A percentile compares a stretch with the other conserved stretches of the same genome.
Conservation (phyloP, 1,139 yeast genomes). For the Taphrina confusa region DNA sequence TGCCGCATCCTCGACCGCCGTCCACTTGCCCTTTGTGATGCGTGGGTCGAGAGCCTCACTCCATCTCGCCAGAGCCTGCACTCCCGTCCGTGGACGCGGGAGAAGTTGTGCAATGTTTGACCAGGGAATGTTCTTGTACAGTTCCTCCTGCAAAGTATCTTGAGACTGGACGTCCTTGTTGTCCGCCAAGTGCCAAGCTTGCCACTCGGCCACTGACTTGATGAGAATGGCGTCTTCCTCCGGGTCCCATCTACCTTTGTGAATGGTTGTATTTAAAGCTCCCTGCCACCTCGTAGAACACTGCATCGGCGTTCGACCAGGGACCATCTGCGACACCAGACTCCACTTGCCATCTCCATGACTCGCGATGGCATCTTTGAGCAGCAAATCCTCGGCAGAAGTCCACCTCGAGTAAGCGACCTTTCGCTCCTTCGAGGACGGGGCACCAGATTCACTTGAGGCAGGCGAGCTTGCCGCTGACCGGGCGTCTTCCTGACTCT, state of each 20-base stretch:
- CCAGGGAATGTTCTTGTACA: slow-evolving; percentile 32
- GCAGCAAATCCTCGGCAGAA: slow-evolving; percentile 27
- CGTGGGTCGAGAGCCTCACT: slow-evolving; percentile 84
- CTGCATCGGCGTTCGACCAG: slow-evolving; percentile 37
- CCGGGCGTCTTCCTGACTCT: neutral
- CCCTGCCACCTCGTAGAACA: slow-evolving; percentile 36
- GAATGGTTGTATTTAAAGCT: slow-evolving; percentile 32
- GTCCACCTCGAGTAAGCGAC: slow-evolving; percentile 32
- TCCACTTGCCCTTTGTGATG: slow-evolving; percentile 82
- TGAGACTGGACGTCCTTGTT: slow-evolving; percentile 7
- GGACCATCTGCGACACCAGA: slow-evolving; percentile 31
- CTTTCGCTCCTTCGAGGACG: slow-evolving; percentile 10
- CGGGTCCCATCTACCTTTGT: slow-evolving; percentile 34
- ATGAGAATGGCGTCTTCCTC: slow-evolving; percentile 34
- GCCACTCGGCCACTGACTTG: slow-evolving; percentile 34
- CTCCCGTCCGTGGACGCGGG: slow-evolving; percentile 65
- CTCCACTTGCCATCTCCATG: slow-evolving; percentile 32
- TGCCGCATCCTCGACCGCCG: slow-evolving; percentile 68
- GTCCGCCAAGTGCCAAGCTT: slow-evolving; percentile 29
- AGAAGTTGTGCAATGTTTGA: slow-evolving; percentile 25
- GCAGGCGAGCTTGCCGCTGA: slow-evolving; percentile 13
- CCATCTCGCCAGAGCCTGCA: slow-evolving; percentile 90
- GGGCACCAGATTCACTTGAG: neutral
- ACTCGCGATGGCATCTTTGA: slow-evolving; percentile 20
- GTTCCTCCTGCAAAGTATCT: slow-evolving; percentile 21